These are phyloP conservation scores for Hygrophoropsis aurantiaca DNA, from an alignment of 768 basidiomycete species.

Conservation along the genomic window DNA sequence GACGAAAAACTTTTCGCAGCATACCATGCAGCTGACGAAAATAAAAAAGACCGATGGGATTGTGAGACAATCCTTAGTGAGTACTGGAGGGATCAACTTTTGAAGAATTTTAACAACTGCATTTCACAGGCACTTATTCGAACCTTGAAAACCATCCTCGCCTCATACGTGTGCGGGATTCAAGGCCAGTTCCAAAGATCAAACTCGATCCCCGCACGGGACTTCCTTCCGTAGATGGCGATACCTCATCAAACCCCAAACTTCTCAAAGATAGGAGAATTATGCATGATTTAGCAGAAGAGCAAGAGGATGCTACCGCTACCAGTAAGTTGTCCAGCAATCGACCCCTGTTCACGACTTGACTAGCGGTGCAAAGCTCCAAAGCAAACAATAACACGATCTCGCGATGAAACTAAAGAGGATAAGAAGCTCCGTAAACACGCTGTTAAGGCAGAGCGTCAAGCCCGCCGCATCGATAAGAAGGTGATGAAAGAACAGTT, in stretches of 20 bases:
- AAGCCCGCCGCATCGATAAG: slow-evolving; percentile 64
- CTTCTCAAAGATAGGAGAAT: slow-evolving; percentile 5
- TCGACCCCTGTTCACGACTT: not conserved
- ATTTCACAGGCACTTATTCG: slow-evolving; percentile 82
- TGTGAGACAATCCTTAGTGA: slow-evolving; percentile 93
- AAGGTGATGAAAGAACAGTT: slow-evolving; percentile 66
- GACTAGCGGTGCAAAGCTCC: slow-evolving; percentile 21
- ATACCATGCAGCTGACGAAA: slow-evolving; percentile 35
- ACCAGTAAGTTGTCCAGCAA: not conserved
- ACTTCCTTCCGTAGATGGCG: slow-evolving; percentile 53
- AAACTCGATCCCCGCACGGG: slow-evolving; percentile 75
- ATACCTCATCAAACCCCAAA: slow-evolving; percentile 19
- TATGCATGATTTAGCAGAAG: slow-evolving; percentile 22
- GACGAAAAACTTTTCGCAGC: slow-evolving; percentile 44
- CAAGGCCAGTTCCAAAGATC: slow-evolving; percentile 60
- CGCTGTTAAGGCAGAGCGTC: slow-evolving; percentile 65
- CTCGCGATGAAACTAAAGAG: slow-evolving; percentile 74
- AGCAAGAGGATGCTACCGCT: slow-evolving; percentile 18
- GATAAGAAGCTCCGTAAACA: slow-evolving; percentile 73
- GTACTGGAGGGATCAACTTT: slow-evolving; percentile 25
- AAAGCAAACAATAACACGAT: slow-evolving; percentile 59
- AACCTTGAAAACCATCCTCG: slow-evolving; percentile 97
- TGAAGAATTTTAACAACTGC: slow-evolving; percentile 5
- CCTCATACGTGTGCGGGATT: slow-evolving; percentile 69
- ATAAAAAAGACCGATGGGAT: slow-evolving; percentile 86